Evolutionary conservation across 1,284 basidiomycete genomes (phyloP).

Genomic region (Anthracocystis setariae): DNA sequence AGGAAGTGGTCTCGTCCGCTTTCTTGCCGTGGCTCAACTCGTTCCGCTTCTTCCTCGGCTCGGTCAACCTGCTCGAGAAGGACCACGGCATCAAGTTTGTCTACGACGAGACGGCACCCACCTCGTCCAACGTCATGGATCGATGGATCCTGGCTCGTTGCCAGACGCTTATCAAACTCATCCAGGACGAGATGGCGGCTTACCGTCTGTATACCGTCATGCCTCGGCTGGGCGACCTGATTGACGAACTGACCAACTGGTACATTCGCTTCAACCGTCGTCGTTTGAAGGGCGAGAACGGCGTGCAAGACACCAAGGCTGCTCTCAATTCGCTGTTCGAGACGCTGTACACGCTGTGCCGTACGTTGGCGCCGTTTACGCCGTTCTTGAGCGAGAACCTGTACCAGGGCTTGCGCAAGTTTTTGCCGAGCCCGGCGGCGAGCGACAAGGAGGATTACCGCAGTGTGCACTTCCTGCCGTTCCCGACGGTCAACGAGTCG

Average conservation of each 20-base stretch:
- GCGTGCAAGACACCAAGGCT: conserved; percentile 84
- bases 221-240: conserved; percentile 87
- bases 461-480: conserved; percentile 93
- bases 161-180: conserved; percentile 92
- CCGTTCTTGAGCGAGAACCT: conserved; percentile 97
- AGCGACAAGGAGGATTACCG: conserved; percentile 79
- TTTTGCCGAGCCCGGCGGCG: conserved; percentile 72
- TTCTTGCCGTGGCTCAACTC: conserved; percentile 99
- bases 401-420: conserved; percentile 88
- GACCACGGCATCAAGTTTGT: conserved; percentile 81
- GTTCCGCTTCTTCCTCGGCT: conserved; percentile 99
- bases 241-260: conserved; percentile 99
- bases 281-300: conserved; percentile 93
- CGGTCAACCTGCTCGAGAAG: conserved; percentile 88
- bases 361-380: conserved; percentile 97
- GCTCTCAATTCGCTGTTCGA: conserved; percentile 98
- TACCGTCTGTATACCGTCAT: conserved; percentile 99
- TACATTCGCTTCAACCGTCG: conserved; percentile 99
- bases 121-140: conserved; percentile 95
- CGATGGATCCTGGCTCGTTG: conserved; percentile 97
- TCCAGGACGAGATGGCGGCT: conserved; percentile 91
- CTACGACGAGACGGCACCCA: conserved; percentile 86
- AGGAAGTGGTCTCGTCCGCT: conserved; percentile 92
- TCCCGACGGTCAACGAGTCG: conserved; percentile 91
- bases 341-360: conserved; percentile 89